These are phyloP conservation scores for Pseudogymnoascus sp. DNA, from an alignment of 2,329 filamentous ascomycete species.

Conservation along the genomic window DNA sequence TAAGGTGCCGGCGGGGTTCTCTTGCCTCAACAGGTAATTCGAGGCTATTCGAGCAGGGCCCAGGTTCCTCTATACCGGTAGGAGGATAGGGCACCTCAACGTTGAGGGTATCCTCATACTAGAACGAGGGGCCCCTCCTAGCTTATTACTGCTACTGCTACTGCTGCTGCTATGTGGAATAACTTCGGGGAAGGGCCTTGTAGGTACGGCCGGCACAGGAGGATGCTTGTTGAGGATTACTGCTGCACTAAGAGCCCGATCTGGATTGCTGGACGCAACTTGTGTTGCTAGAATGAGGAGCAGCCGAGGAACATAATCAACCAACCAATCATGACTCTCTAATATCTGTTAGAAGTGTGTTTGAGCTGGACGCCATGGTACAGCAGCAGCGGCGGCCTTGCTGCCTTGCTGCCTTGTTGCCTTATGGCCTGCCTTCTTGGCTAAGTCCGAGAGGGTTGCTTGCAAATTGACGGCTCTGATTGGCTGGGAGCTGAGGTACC, in stretches of 20 bases:
- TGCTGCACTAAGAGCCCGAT: not conserved
- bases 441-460: not conserved
- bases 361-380: not conserved
- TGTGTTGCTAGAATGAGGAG: not conserved
- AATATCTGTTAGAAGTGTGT: not conserved
- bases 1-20: not conserved
- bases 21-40: not conserved
- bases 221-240: not conserved
- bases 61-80: not conserved
- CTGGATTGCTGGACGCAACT: not conserved
- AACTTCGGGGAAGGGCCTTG: not conserved
- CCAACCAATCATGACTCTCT: not conserved
- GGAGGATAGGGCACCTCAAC: not conserved
- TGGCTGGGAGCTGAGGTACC: not conserved
- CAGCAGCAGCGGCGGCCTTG: not conserved
- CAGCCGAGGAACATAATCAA: not conserved
- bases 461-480: not conserved
- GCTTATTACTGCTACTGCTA: no score
- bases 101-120: no score
- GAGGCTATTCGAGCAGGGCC: not conserved
- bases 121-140: no score
- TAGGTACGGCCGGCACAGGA: not conserved
- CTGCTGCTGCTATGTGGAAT: not conserved
- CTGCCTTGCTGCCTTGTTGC: not conserved
- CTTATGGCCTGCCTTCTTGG: not conserved